Base-by-base conservation (phyloP, 257 asterid species). In the Fraxinus americana region DNA sequence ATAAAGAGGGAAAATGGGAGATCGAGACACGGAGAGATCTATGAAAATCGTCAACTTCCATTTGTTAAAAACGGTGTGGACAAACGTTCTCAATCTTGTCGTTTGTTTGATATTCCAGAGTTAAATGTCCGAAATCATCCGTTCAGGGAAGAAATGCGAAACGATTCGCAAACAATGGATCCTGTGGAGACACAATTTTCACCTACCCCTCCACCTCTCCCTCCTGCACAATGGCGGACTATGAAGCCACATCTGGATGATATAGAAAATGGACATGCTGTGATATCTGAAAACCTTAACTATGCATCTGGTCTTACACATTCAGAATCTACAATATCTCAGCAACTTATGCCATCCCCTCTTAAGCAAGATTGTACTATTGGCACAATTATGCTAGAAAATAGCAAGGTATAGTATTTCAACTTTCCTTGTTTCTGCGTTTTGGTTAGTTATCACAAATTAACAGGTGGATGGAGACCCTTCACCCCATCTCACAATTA, bases 271-370 rank as follows among this genome's bases (percentile, higher is more conserved):
- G 81, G 67, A 67, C 74, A 78, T 71, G 81, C 74, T 54, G 23
- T 50, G 36, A 59, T 59, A 43, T 30, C 81, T 80, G 87, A 87
- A 70, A 79, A 80, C 82, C 79, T 50, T n/a, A 66, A 81, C 72
- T 77, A 81, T 77, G 84, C 82, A 81, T 81, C 80, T 86, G 91
- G 80, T 69, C 72, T 75, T 75, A 81, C 75, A 57, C 88, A 78
- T 78, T 78, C 88, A 72, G 87, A 78, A 70, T 82, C 90, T 69
- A 83, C 89, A 32, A 69, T 87, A 75, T 86, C 92, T 76, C 93
- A 89, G 85, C 90, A 84, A 77, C 97, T 94, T 57, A 91, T 90
- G 79, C 97, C 97, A 67, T 94, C 94, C 68, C 94, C 94, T 5
- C 75, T 86, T 38, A 83, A 67, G 68, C 91, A 89, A 80, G 91